phyloP scores from a whole-genome alignment of 2,329 filamentous ascomycete species.

The Colletotrichum neosansevieriae region DNA sequence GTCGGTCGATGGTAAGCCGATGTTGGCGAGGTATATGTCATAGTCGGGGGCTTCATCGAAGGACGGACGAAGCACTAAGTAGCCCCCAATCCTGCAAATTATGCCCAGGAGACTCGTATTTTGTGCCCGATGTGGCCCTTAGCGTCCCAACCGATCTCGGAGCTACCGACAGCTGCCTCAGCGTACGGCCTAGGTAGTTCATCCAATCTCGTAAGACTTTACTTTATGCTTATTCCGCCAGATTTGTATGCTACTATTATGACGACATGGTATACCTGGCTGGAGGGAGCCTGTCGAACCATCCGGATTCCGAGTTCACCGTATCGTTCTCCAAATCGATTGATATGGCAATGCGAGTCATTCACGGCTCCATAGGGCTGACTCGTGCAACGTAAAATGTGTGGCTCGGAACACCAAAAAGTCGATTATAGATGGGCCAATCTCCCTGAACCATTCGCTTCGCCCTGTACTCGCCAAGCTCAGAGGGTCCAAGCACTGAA shows the following conservation, averaged over 20 bases:
- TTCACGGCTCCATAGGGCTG: constrained; percentile 26
- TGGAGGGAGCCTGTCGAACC: neutral
- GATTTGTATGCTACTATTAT: too few species aligned
- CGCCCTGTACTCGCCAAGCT: neutral
- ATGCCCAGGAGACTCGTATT: too few species aligned
- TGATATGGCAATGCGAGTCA: constrained; percentile 27
- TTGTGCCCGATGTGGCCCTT: neutral
- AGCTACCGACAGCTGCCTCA: neutral
- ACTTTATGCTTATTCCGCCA: constrained; percentile 9
- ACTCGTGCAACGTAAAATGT: constrained; percentile 1
- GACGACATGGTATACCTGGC: neutral
- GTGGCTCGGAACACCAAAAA: neutral
- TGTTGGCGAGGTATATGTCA: neutral
- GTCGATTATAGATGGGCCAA: neutral
- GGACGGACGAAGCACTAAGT: too few species aligned
- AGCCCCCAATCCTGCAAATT: too few species aligned
- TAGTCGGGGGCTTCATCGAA: too few species aligned
- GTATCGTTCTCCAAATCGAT: constrained; percentile 5
- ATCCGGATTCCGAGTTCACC: neutral
- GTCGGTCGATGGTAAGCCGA: too few species aligned
- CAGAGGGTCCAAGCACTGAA: too few species aligned
- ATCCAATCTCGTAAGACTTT: neutral
- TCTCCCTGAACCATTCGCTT: neutral
- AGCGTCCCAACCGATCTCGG: neutral
- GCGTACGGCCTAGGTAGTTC: neutral